Evolutionary conservation across 2,329 filamentous ascomycete species (phyloP), one percentile per base, ranked within the genome.

Genomic region (Hymenoscyphus scutula): DNA sequence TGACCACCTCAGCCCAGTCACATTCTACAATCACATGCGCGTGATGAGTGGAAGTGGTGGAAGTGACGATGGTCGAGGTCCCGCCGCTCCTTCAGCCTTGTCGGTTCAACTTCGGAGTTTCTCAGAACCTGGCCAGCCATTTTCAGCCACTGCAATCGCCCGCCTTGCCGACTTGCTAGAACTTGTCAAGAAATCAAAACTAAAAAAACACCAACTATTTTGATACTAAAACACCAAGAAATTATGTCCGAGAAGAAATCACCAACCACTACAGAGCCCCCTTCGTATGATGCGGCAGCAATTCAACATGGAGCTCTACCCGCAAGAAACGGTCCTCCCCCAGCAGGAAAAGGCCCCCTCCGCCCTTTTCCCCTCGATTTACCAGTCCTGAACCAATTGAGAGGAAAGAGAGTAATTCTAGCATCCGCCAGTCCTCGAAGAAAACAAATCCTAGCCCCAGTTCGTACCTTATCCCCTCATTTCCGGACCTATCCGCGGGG

Each of bases 401-500:
- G 89, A 72, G 84, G 84, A 60, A 91, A 90, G 76, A 84, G 94
- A 67, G 87, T 97, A 5, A 90, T 99, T 69, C 88, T 99, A 30
- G 95, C 95, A 59, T 97, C 93, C 2, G 87, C 90, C 23, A 97
- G 93, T 1, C 95, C 95, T 0, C 84, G 95, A 53, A 84, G 95
- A 60, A 90, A 88, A 76, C 88, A 91, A 67, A 85, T 99, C 10
- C 85, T 99, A 51, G 85, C 85, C 57, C 88, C 89, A 77, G 86
- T 89, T 76, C 51, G 72, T 69, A 25, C 23, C 13, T 59, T 23
- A 41, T 23, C 41, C 41, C 10, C 23, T 23, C 11, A 54, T 57
- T 11, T 53, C 19, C 4, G 48, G 34, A 53, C n/a, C n/a, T 45
- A 38, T 6, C 17, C 45, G 27, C n/a, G 54, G 29, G n/a, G n/a